phyloP scores from a whole-genome alignment of 2,329 filamentous ascomycete genomes.

The Stenocarpella maydis region DNA sequence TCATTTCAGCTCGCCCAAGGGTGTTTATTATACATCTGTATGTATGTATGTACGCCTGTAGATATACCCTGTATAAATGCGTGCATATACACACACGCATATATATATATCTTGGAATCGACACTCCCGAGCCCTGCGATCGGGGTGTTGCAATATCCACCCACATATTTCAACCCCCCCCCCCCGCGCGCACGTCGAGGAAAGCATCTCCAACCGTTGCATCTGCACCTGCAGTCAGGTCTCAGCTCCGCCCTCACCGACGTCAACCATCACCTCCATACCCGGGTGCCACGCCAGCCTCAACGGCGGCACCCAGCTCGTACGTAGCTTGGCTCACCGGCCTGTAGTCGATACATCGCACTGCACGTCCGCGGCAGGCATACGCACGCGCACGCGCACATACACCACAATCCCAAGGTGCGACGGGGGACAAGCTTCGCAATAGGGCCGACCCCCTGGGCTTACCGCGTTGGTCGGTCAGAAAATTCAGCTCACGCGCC shows the following conservation, averaged over 20 bases:
- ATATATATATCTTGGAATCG: background rate
- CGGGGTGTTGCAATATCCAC: background rate
- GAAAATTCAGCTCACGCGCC: background rate
- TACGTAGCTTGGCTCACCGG: slow-evolving; percentile 3
- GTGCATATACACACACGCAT: too few species aligned
- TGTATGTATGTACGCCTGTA: too few species aligned
- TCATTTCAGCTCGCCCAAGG: background rate
- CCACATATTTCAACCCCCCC: background rate
- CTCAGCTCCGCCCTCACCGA: slow-evolving; percentile 15
- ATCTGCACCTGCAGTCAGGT: background rate
- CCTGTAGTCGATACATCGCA: slow-evolving; percentile 19
- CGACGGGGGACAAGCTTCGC: background rate
- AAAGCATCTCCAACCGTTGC: slow-evolving; percentile 21
- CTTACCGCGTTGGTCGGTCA: slow-evolving; percentile 6
- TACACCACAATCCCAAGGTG: background rate
- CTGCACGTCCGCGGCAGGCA: background rate
- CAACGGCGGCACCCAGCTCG: background rate
- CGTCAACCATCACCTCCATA: slow-evolving; percentile 9
- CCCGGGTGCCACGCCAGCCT: background rate
- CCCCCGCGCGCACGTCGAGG: background rate
- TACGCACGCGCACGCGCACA: background rate
- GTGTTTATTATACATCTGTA: too few species aligned
- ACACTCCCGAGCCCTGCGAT: background rate
- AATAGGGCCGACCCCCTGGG: background rate
- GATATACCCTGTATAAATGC: too few species aligned